Evolutionary conservation across 2,329 filamentous ascomycete species (phyloP).

Genomic region (Penicillium sp.): DNA sequence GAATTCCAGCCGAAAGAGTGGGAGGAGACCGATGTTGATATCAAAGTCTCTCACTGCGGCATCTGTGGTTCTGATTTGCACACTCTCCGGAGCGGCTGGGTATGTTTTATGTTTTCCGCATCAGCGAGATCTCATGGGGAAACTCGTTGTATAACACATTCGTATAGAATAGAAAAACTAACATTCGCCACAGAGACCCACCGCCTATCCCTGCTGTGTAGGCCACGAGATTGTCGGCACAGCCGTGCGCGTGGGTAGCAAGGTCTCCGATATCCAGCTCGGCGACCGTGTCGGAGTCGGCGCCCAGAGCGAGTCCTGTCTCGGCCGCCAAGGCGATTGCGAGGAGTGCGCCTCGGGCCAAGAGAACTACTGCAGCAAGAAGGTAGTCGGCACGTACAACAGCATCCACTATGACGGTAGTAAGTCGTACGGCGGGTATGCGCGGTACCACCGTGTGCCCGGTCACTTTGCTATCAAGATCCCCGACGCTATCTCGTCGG

Average conservation of each 20-base stretch:
- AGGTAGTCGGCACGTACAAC: slow-evolving; percentile 37
- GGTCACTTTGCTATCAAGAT: slow-evolving; percentile 62
- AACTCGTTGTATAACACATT: neutral
- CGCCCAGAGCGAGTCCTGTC: slow-evolving; percentile 59
- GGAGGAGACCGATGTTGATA: slow-evolving; percentile 65
- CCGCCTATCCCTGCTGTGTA: slow-evolving; percentile 51
- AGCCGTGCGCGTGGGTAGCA: slow-evolving; percentile 56
- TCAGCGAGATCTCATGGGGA: neutral
- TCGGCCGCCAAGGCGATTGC: slow-evolving; percentile 47
- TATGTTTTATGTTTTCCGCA: slow-evolving; percentile 16
- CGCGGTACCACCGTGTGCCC: slow-evolving; percentile 55
- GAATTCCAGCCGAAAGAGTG: slow-evolving; percentile 64
- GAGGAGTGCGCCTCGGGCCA: slow-evolving; percentile 52
- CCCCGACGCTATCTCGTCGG: slow-evolving; percentile 51
- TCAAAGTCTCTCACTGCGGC: slow-evolving; percentile 63
- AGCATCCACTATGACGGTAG: slow-evolving; percentile 49
- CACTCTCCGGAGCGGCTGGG: slow-evolving; percentile 53
- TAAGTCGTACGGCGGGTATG: slow-evolving; percentile 67
- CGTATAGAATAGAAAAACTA: neutral
- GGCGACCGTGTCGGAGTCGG: slow-evolving; percentile 55
- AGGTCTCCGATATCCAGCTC: slow-evolving; percentile 35
- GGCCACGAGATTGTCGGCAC: slow-evolving; percentile 67
- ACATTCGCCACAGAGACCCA: slow-evolving; percentile 26
- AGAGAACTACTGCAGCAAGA: slow-evolving; percentile 39
- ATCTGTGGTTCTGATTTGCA: slow-evolving; percentile 65